phyloP scores from a whole-genome alignment of 2,329 filamentous ascomycete species.

The Arthrobotrys sphaeroides region DNA sequence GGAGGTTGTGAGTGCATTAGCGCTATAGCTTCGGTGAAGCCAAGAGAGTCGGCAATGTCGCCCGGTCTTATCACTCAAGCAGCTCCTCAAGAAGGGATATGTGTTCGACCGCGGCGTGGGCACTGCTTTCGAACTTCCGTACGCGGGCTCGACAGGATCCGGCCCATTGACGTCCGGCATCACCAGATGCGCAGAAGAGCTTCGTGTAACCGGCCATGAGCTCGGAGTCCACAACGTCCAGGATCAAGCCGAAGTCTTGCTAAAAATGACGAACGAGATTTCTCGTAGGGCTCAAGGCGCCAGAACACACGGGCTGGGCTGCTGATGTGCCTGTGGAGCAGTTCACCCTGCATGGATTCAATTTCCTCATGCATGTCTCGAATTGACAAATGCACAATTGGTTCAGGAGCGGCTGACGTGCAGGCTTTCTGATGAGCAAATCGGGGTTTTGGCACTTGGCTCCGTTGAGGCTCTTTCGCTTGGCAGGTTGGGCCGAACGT shows the following conservation, averaged over 20 bases:
- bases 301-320: background rate
- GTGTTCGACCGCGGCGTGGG: background rate
- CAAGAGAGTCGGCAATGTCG: background rate
- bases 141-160: no score
- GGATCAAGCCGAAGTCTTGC: background rate
- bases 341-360: slow-evolving; percentile 39
- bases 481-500: background rate
- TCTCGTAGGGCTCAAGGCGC: background rate
- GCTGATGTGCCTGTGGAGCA: slow-evolving; percentile 23
- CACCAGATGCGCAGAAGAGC: background rate
- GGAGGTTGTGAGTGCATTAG: background rate
- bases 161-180: no score
- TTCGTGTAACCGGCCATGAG: slow-evolving; percentile 30
- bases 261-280: background rate
- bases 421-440: slow-evolving; percentile 22
- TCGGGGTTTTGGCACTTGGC: slow-evolving; percentile 23
- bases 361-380: slow-evolving; percentile 47
- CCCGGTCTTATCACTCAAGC: slow-evolving; percentile 4
- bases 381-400: slow-evolving; percentile 46
- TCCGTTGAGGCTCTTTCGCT: slow-evolving; percentile 26
- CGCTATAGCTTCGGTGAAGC: background rate
- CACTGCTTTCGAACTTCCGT: no score
- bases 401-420: slow-evolving; percentile 42
- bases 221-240: background rate
- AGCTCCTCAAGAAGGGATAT: slow-evolving; percentile 1